A percentile compares a stretch with the other conserved stretches of the same genome.
These are phyloP conservation scores for Alternaria incomplexa DNA, from an alignment of 2,329 filamentous ascomycete genomes.

Conservation along the genomic window DNA sequence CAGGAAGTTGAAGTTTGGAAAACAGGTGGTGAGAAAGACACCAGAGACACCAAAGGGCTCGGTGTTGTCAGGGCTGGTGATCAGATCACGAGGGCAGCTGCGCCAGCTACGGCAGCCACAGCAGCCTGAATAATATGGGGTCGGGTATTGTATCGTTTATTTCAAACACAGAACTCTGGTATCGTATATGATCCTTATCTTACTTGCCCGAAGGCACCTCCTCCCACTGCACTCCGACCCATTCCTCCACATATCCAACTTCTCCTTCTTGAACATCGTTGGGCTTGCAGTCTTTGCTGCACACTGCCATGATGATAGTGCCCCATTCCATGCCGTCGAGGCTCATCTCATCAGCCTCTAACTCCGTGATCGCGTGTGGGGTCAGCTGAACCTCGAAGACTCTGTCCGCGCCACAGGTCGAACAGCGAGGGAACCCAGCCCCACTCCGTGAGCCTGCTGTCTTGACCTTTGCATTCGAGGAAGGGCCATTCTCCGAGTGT, in stretches of 20 bases:
- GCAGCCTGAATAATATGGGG: conserved; percentile 64
- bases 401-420: conserved; percentile 74
- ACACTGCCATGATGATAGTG: conserved; percentile 86
- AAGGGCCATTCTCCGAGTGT: conserved; percentile 34
- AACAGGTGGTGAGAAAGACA: conserved; percentile 35
- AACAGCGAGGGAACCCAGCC: conserved; percentile 72
- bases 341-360: conserved; percentile 74
- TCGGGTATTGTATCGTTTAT: neutral
- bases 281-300: conserved; percentile 76
- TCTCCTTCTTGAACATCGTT: conserved; percentile 64
- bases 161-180: neutral
- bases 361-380: conserved; percentile 85
- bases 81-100: conserved; percentile 79
- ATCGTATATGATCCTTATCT: neutral
- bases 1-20: conserved; percentile 52
- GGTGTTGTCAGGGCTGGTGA: conserved; percentile 75
- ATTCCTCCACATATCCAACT: conserved; percentile 87
- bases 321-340: conserved; percentile 97
- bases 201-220: conserved; percentile 58
- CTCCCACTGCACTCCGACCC: conserved; percentile 99
- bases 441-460: conserved; percentile 29
- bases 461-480: conserved; percentile 38
- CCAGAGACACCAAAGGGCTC: conserved; percentile 75
- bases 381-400: conserved; percentile 93
- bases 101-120: conserved; percentile 78